phyloP scores from a whole-genome alignment of 495 filamentous ascomycete species.

The Penicillium turbatum region DNA sequence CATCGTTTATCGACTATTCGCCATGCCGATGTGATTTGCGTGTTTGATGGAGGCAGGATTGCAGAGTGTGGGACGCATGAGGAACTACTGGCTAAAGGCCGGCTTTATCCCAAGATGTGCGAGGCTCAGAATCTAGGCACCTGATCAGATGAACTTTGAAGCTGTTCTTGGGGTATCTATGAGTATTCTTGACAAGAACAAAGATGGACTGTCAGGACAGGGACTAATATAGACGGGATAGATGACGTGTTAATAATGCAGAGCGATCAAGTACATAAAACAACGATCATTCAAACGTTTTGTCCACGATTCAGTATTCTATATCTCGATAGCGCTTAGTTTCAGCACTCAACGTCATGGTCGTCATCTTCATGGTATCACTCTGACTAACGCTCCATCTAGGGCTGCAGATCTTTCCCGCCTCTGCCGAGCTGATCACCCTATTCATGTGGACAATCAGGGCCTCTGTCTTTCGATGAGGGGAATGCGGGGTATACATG shows the following conservation, averaged over 20 bases:
- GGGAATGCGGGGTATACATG: neutral
- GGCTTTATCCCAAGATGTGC: conserved; percentile 7
- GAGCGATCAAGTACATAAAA: too few species aligned
- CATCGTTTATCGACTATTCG: conserved; percentile 74
- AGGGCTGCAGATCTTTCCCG: too few species aligned
- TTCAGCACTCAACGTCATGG: too few species aligned
- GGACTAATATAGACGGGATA: too few species aligned
- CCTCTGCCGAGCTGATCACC: too few species aligned
- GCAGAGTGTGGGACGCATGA: conserved; percentile 71
- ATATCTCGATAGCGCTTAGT: too few species aligned
- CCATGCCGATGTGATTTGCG: conserved; percentile 81
- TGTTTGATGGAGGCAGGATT: conserved; percentile 71
- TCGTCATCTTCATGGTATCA: too few species aligned
- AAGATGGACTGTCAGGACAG: too few species aligned
- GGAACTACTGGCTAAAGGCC: neutral
- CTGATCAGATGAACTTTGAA: neutral
- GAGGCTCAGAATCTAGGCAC: conserved; percentile 9
- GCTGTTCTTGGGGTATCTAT: neutral
- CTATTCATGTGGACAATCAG: neutral
- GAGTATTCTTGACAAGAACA: neutral
- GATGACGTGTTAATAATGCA: too few species aligned
- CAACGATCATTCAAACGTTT: too few species aligned
- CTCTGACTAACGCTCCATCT: too few species aligned
- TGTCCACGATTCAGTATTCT: too few species aligned
- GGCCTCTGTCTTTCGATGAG: neutral